Evolutionary conservation across 495 filamentous ascomycete genomes (phyloP).

Genomic region (Hypoxylon crocopeplum): DNA sequence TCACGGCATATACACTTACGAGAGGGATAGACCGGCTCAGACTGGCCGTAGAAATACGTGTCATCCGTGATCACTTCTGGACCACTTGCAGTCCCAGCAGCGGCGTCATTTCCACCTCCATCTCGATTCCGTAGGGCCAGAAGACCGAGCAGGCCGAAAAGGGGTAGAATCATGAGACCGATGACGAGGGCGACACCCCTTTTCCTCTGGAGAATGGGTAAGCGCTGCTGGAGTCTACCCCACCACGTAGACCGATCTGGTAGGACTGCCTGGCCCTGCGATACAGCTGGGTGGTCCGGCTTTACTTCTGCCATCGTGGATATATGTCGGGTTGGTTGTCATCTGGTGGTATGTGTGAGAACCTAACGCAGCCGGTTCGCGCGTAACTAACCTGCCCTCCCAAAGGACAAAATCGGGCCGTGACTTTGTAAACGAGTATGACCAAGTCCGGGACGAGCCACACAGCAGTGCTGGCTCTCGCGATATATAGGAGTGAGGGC

Average conservation of each 20-base stretch:
- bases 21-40: slow-evolving; percentile 83
- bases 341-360: slow-evolving; percentile 12
- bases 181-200: slow-evolving; percentile 44
- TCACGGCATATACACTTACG: slow-evolving; percentile 71
- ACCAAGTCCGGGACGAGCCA: too few species aligned
- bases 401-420: too few species aligned
- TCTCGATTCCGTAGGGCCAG: slow-evolving; percentile 36
- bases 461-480: not conserved
- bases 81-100: slow-evolving; percentile 16
- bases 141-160: slow-evolving; percentile 39
- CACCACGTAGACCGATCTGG: slow-evolving; percentile 36
- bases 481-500: not conserved
- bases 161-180: slow-evolving; percentile 43
- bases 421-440: too few species aligned
- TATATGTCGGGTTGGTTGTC: slow-evolving; percentile 2
- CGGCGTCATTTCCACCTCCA: not conserved
- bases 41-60: slow-evolving; percentile 59
- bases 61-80: slow-evolving; percentile 50
- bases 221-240: slow-evolving; percentile 44
- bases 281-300: slow-evolving; percentile 7
- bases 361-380: not conserved
- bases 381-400: too few species aligned
- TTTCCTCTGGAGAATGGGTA: slow-evolving; percentile 49
- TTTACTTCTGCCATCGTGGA: slow-evolving; percentile 24
- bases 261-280: slow-evolving; percentile 20